Conservation (phyloP, 352 stramenopile species). For the Peronosclerospora sorghi region DNA sequence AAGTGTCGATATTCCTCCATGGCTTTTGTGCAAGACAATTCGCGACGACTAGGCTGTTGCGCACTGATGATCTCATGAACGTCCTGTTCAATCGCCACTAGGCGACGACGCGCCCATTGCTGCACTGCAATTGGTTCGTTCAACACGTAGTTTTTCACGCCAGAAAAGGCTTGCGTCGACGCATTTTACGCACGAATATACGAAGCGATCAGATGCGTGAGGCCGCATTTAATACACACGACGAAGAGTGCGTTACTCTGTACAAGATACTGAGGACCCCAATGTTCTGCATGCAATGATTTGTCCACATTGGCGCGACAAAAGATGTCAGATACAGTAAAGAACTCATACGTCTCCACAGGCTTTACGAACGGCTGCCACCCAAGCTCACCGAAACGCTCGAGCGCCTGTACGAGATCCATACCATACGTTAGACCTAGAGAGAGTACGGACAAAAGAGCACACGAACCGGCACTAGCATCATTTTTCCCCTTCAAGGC, state of each 20-base stretch:
- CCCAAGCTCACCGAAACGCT: constrained; percentile 66
- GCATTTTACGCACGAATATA: constrained; percentile 46
- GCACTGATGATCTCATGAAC: constrained; percentile 31
- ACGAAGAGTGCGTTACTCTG: constrained; percentile 73
- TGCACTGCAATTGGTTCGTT: too few species aligned
- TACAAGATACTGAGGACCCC: constrained; percentile 24
- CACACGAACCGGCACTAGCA: too few species aligned
- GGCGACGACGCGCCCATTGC: constrained; percentile 34
- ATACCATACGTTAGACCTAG: too few species aligned
- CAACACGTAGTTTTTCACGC: too few species aligned
- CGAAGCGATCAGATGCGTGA: constrained; percentile 59
- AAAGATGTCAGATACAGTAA: constrained; percentile 63
- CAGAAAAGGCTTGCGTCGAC: constrained; percentile 13
- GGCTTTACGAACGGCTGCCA: constrained; percentile 73
- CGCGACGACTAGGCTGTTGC: constrained; percentile 18
- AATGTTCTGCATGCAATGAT: too few species aligned
- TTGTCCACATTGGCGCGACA: too few species aligned
- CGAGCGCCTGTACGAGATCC: constrained; percentile 58
- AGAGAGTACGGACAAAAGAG: too few species aligned
- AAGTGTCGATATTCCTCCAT: too few species aligned
- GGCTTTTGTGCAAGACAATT: too few species aligned
- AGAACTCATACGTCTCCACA: constrained; percentile 80
- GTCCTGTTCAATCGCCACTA: constrained; percentile 41
- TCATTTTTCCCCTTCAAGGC: too few species aligned
- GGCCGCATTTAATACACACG: constrained; percentile 54